Conservation (phyloP, 345 rosid genomes). For the Hibiscus syriacus region DNA sequence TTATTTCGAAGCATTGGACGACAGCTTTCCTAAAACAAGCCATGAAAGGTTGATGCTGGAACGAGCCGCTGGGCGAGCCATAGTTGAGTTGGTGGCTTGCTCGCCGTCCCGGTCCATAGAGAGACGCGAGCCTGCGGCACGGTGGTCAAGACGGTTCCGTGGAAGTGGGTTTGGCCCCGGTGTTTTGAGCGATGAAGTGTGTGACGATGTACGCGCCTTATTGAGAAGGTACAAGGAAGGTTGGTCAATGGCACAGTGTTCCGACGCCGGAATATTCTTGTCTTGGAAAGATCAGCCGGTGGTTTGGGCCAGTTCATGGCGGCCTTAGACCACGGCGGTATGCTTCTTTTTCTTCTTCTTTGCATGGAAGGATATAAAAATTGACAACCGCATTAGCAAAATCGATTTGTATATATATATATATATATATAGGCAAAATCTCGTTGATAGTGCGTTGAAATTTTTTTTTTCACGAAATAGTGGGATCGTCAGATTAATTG, state of each 20-base stretch:
- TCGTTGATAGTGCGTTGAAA: too few species aligned
- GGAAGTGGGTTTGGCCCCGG: slow-evolving; percentile 45
- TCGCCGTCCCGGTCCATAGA: slow-evolving; percentile 54
- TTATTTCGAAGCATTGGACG: slow-evolving; percentile 75
- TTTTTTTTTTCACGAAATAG: too few species aligned
- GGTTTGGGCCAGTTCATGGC: slow-evolving; percentile 97
- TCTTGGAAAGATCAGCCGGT: slow-evolving; percentile 93
- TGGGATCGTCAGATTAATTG: too few species aligned
- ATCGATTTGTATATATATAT: neutral
- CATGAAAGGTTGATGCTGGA: slow-evolving; percentile 85
- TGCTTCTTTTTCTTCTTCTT: neutral
- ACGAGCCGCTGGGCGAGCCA: slow-evolving; percentile 63
- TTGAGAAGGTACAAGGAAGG: slow-evolving; percentile 93
- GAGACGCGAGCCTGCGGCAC: slow-evolving; percentile 64
- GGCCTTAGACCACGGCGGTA: slow-evolving; percentile 35
- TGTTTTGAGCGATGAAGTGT: slow-evolving; percentile 71
- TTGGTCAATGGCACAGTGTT: slow-evolving; percentile 70
- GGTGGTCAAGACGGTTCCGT: slow-evolving; percentile 66
- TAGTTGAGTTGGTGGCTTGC: slow-evolving; percentile 81
- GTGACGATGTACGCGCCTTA: slow-evolving; percentile 84
- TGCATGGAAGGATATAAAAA: slow-evolving; percentile 1
- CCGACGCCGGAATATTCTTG: slow-evolving; percentile 80
- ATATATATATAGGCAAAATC: too few species aligned
- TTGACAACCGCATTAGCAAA: neutral
- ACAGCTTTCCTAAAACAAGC: slow-evolving; percentile 70